Percentiles rank a stretch among this genome's conserved stretches.
Evolutionary conservation across 2,329 filamentous ascomycete genomes (phyloP).

Genomic region (Mycogone perniciosa): DNA sequence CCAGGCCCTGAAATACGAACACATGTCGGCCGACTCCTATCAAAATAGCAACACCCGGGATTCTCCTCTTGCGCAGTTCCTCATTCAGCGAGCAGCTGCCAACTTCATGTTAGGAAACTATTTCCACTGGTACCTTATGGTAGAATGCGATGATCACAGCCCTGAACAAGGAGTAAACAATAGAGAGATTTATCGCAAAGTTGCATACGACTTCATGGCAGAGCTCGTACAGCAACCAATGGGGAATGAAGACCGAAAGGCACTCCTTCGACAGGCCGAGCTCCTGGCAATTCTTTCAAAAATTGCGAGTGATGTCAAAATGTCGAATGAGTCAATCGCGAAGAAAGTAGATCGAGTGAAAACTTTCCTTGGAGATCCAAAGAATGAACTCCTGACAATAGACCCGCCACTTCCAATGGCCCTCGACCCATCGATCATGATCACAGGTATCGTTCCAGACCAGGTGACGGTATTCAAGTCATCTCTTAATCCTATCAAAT

Average conservation of each 20-base stretch:
- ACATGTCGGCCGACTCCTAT: slow-evolving; percentile 53
- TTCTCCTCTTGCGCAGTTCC: slow-evolving; percentile 81
- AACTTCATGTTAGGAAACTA: slow-evolving; percentile 93
- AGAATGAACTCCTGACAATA: slow-evolving; percentile 78
- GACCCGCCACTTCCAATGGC: slow-evolving; percentile 84
- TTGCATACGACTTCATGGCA: slow-evolving; percentile 94
- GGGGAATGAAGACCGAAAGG: slow-evolving; percentile 67
- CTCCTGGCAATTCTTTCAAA: slow-evolving; percentile 80
- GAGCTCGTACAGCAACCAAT: slow-evolving; percentile 67
- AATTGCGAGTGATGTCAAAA: slow-evolving; percentile 82
- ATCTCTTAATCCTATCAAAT: slow-evolving; percentile 81
- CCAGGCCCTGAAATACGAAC: slow-evolving; percentile 91
- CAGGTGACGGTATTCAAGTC: slow-evolving; percentile 94
- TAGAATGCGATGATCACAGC: slow-evolving; percentile 84
- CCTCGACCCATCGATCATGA: slow-evolving; percentile 73
- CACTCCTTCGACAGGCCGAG: slow-evolving; percentile 79
- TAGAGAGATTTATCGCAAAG: slow-evolving; percentile 81
- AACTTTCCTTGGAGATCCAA: slow-evolving; percentile 76
- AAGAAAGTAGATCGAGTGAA: slow-evolving; percentile 82
- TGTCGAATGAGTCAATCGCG: slow-evolving; percentile 68
- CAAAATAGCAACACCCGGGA: slow-evolving; percentile 56
- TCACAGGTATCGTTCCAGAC: slow-evolving; percentile 74
- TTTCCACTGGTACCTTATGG: slow-evolving; percentile 97
- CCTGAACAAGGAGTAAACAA: slow-evolving; percentile 68
- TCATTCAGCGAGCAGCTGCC: slow-evolving; percentile 78